Base-by-base conservation (phyloP, 2,329 filamentous ascomycete species). In the Talaromyces sp. region DNA sequence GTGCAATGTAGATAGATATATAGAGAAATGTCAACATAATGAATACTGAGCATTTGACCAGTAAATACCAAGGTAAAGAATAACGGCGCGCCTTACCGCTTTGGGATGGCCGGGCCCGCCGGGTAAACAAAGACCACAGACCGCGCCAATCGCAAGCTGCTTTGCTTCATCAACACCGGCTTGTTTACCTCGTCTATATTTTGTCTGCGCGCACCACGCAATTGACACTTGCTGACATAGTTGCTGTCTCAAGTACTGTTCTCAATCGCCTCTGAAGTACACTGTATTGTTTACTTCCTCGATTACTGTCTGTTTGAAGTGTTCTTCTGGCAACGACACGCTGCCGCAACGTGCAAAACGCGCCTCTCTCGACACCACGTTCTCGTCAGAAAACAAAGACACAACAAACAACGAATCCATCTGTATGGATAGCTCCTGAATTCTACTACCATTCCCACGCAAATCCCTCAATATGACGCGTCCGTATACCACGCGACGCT, bases 401-500 rank as follows among this genome's bases (percentile, higher is more conserved):
- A 48, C 11, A 29, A 50, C 35, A 38, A 55, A 17, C 31, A n/a
- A 11, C 24, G 12, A 14, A 26, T 1, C 9, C 21, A 27, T 29
- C 32, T 41, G 10, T 27, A 50, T 35, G 27, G 27, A 32, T 50
- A 52, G 48, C 19, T 27, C 10, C 21, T 50, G 52, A 56, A 9
- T 38, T 46, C 57, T 38, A 32, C 43, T n/a, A 21, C 19, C 10
- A 11, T 41, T 35, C 9, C 2, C 31, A 21, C 12, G 32, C 29
- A 9, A 35, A 26, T 21, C n/a, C 35, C 31, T 19, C 19, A 48
- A 41, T 10, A 55, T 55, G 56, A 58, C 59, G 41, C 59, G 59
- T 55, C 59, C 59, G 27, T 55, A 61, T 21, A 19, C 54, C 32
- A 52, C 48, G 48, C 48, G 48, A 52, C 58, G 58, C 50, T 54